phyloP scores from a whole-genome alignment of 768 basidiomycete species.

The Amylocystis lapponica region DNA sequence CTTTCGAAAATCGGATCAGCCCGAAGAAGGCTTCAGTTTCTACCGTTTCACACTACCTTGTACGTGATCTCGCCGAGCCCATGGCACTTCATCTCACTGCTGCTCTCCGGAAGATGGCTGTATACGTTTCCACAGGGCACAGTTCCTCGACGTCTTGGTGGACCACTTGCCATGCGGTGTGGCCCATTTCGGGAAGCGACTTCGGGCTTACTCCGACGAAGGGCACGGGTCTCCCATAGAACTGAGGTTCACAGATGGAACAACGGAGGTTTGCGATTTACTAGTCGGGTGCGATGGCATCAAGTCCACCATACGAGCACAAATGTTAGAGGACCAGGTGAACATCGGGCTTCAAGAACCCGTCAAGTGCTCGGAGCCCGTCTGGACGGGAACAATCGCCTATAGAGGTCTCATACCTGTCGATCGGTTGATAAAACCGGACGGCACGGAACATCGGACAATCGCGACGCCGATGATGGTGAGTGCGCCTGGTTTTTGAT shows the following conservation, averaged over 20 bases:
- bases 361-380: slow-evolving; percentile 32
- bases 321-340: slow-evolving; percentile 23
- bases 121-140: slow-evolving; percentile 44
- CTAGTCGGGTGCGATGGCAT: slow-evolving; percentile 30
- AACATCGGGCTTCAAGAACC: slow-evolving; percentile 18
- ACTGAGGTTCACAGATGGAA: slow-evolving; percentile 22
- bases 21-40: slow-evolving; percentile 34
- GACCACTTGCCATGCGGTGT: slow-evolving; percentile 18
- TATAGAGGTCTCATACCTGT: slow-evolving; percentile 42
- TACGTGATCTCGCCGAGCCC: no score
- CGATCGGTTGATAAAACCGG: slow-evolving; percentile 23
- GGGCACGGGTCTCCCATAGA: neutral
- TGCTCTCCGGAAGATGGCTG: slow-evolving; percentile 15
- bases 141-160: slow-evolving; percentile 41
- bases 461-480: slow-evolving; percentile 41
- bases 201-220: slow-evolving; percentile 14
- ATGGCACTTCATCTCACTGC: neutral
- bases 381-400: slow-evolving; percentile 41
- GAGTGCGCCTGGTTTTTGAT: slow-evolving; percentile 7
- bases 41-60: slow-evolving; percentile 38
- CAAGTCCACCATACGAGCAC: slow-evolving; percentile 26
- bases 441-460: slow-evolving; percentile 24
- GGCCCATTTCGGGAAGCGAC: slow-evolving; percentile 27
- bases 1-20: slow-evolving; percentile 38
- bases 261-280: slow-evolving; percentile 24